Evolutionary conservation across 2,329 filamentous ascomycete genomes (phyloP).

Genomic region (Epichloe scottii): DNA sequence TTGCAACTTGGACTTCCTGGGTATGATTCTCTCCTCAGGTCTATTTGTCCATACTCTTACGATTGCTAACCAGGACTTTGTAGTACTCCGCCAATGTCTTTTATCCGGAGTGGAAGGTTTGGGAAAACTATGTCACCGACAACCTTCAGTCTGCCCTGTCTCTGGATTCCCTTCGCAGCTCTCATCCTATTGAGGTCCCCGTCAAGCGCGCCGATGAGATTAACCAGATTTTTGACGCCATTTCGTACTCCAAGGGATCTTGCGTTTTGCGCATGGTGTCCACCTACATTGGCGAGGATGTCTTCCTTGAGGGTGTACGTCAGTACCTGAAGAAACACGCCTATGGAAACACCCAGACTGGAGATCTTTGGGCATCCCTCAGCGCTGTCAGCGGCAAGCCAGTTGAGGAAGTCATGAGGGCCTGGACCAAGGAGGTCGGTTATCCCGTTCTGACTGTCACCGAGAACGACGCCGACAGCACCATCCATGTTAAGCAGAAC

Average conservation of each 20-base stretch:
- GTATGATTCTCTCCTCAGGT: background rate
- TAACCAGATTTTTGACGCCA: constrained; percentile 96
- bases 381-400: constrained; percentile 84
- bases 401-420: constrained; percentile 79
- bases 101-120: constrained; percentile 97
- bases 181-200: constrained; percentile 90
- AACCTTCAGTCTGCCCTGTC: constrained; percentile 79
- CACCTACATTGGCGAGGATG: constrained; percentile 83
- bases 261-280: constrained; percentile 96
- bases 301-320: constrained; percentile 84
- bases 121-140: constrained; percentile 89
- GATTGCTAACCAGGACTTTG: background rate
- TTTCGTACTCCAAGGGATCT: constrained; percentile 94
- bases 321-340: constrained; percentile 90
- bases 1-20: constrained; percentile 43
- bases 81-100: constrained; percentile 83
- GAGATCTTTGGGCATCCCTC: constrained; percentile 80
- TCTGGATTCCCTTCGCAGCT: constrained; percentile 84
- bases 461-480: constrained; percentile 47
- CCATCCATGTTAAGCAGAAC: constrained; percentile 85
- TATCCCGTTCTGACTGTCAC: constrained; percentile 84
- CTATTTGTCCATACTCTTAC: background rate
- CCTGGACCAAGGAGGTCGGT: constrained; percentile 95
- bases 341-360: constrained; percentile 88
- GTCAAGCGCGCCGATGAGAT: constrained; percentile 93